Base-by-base conservation (phyloP, 148 eudicot species). In the Salicornia ramosissima region DNA sequence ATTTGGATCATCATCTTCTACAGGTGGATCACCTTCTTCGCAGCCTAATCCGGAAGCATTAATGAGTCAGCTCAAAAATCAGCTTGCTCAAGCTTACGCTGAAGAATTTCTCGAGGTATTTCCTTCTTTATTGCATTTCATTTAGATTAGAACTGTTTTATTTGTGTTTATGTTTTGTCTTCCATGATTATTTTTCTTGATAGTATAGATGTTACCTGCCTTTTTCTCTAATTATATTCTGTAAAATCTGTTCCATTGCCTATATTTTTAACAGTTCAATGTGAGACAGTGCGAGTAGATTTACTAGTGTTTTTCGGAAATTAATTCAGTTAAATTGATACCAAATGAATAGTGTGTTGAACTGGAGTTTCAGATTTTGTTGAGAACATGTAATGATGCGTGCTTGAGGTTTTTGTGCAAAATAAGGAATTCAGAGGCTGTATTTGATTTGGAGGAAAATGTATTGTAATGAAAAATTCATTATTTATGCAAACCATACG, bases 41-140 rank as follows among this genome's bases (percentile, higher is more conserved):
- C 76, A 76, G 11, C 65, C 84, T 15, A 71, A 72, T 24, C 28
- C 85, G 0, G 85, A 76, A n/a, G 84, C 82, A 14, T 57, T 90
- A 54, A 85, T 85, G 88, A 78, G 73, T 36, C 86, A 85, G 66
- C 74, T 90, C 79, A 81, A 87, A 76, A 80, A 65, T 70, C 92
- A 87, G 68, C 86, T 90, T 39, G 92, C 87, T 24, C 96, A 87
- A 73, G 92, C 96, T 22, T 90, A 87, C 70, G 88, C 86, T 36
- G 92, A 90, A 66, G 88, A 90, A 74, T 81, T 87, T 34, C 80
- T 90, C 52, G 96, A 90, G 88, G 96, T 88, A 9, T 47, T 14
- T 36, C 69, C 43, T 22, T 50, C 12, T 33, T n/a, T 4, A 18
- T n/a, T 31, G 1, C 9, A 2, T 29, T 67, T 34, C 11, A 21